Evolutionary conservation across 805 yeast genomes (phyloP).

Genomic region (Cyberlindnera mycetangii): DNA sequence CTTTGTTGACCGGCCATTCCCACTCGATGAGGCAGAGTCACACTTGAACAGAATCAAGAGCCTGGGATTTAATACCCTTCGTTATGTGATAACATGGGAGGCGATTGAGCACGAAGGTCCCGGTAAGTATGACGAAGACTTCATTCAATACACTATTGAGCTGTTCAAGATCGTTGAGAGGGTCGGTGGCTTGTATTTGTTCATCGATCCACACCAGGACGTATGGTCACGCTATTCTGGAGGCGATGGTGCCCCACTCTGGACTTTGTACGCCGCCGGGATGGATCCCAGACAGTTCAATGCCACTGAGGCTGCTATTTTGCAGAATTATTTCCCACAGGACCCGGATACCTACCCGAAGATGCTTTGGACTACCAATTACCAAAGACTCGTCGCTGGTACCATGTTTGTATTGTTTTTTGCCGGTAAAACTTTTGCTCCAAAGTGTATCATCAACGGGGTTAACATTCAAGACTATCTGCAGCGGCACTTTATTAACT

Average conservation of each 20-base stretch:
- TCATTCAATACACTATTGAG: conserved; percentile 63
- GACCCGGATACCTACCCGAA: conserved; percentile 54
- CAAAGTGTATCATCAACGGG: conserved; percentile 68
- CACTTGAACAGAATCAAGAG: conserved; percentile 71
- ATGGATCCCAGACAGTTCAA: conserved; percentile 72
- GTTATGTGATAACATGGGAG: conserved; percentile 87
- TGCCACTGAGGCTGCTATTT: conserved; percentile 72
- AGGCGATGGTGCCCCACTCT: conserved; percentile 91
- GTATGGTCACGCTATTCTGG: conserved; percentile 89
- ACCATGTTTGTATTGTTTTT: conserved; percentile 87
- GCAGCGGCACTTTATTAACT: conserved; percentile 57
- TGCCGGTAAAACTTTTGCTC: conserved; percentile 74
- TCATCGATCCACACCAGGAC: conserved; percentile 90
- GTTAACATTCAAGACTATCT: conserved; percentile 75
- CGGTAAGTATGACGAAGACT: conserved; percentile 74
- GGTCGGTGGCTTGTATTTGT: conserved; percentile 73
- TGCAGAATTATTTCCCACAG: conserved; percentile 55
- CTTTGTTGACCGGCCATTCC: conserved; percentile 83
- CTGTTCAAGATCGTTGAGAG: conserved; percentile 54
- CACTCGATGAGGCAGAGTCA: conserved; percentile 63
- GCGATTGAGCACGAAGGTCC: conserved; percentile 90
- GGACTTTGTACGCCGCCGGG: conserved; percentile 92
- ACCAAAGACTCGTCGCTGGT: conserved; percentile 66
- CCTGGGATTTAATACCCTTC: conserved; percentile 77
- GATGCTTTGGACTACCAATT: conserved; percentile 94